Evolutionary conservation across 2,329 filamentous ascomycete genomes (phyloP).

Genomic region (Monilinia vaccinii-corymbosi): DNA sequence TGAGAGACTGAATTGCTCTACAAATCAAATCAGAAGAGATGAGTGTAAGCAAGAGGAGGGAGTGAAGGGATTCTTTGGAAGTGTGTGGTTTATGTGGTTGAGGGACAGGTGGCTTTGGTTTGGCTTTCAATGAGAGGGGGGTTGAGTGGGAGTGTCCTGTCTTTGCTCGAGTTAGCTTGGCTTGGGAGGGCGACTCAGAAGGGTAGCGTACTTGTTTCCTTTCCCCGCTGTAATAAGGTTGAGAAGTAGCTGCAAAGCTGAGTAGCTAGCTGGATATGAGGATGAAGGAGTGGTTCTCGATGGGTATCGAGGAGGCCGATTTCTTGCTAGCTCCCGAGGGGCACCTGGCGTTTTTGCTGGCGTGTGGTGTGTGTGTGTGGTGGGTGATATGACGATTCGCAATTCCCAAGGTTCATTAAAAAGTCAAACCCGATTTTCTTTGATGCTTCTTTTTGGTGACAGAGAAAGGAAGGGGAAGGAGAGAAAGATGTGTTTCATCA

Average conservation of each 20-base stretch:
- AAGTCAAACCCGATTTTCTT: background rate
- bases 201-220: background rate
- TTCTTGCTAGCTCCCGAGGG: background rate
- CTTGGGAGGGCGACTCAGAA: background rate
- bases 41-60: constrained; percentile 26
- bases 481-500: background rate
- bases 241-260: too few relatives aligned
- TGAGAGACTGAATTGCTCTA: background rate
- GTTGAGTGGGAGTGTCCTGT: too few relatives aligned
- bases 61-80: constrained; percentile 14
- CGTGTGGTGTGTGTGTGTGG: too few relatives aligned
- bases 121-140: too few relatives aligned
- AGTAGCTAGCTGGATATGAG: background rate
- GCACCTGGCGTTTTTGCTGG: too few relatives aligned
- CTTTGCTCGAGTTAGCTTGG: background rate
- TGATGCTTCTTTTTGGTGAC: too few relatives aligned
- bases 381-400: background rate
- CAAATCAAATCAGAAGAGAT: background rate
- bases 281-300: background rate
- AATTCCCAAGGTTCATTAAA: background rate
- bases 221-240: background rate
- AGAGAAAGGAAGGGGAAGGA: too few relatives aligned
- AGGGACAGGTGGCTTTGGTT: background rate
- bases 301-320: background rate
- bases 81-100: too few relatives aligned